Base-by-base conservation (phyloP, 768 basidiomycete species). In the Tricholomella constricta region DNA sequence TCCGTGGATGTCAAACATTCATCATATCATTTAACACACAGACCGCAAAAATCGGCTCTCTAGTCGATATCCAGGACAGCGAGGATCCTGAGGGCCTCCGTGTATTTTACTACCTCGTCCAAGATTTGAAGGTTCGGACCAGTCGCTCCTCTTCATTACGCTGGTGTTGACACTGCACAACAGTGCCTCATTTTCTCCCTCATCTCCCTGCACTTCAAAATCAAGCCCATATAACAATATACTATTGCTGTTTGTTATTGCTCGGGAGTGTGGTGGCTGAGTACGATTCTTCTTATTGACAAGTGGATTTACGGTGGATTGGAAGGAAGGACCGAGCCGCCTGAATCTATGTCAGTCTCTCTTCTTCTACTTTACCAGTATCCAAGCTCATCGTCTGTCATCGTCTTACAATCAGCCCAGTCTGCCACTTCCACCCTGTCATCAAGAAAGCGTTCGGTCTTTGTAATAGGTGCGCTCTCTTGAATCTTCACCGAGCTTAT, bases 141-240 rank as follows among this genome's bases (percentile, higher is more conserved):
- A 45, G 17, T 40, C 11, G 29, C 34, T 27, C 29, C 26, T 35
- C 11, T 37, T 55, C 26, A 45, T 11, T 42, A 2, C 17, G 26
- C 46, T 32, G 6, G 20, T 11, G 8, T 19, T 58, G n/a, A 36
- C 12, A 4, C 41, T 42, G 11, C 42, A 17, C 22, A 26, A 6
- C 63, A 99, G 96, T 98, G 95, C 73, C 82, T 98, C 55, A 95
- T 99, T 61, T 97, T 98, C 72, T 98, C 97, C 8, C 82, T 99
- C 56, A 98, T 99, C 68, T 93, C 94, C 2, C 83, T 99, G 32
- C 96, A 99, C 79, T 98, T 99, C 88, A 98, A 98, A 78, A 98
- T 99, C 81, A 98, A 99, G 80, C 97, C 97, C 14, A 98, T 94
- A 62, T 94, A 84, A 74, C 40, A 25, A 14, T 32, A 14, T 32